A percentile compares a stretch with the other conserved stretches of the same genome.
phyloP scores from a whole-genome alignment of 2,329 filamentous ascomycete species.

The Lasiodiplodia sp. region DNA sequence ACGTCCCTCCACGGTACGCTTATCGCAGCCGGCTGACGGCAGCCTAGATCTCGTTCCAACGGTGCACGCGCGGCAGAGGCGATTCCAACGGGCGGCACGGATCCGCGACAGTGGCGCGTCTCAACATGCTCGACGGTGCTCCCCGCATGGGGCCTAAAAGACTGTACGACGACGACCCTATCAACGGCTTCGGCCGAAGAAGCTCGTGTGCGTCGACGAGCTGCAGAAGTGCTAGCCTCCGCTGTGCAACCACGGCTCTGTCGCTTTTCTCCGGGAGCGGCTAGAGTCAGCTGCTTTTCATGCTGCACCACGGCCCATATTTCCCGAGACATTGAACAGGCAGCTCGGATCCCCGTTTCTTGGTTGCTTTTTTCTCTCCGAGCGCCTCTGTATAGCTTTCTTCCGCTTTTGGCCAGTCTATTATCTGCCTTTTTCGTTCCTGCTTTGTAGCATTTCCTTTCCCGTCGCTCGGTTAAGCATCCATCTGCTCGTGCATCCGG shows the following conservation, averaged over 20 bases:
- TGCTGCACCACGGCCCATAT: constrained; percentile 17
- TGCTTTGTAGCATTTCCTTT: neutral
- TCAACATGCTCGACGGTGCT: neutral
- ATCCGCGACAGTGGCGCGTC: too few relatives aligned
- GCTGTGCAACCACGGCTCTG: neutral
- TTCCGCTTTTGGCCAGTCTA: neutral
- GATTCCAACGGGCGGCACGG: neutral
- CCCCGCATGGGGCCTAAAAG: neutral
- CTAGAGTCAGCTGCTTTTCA: constrained; percentile 10
- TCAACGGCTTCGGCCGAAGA: constrained; percentile 18
- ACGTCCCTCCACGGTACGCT: neutral
- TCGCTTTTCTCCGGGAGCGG: neutral
- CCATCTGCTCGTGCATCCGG: neutral
- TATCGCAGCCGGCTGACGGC: neutral
- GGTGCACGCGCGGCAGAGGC: neutral
- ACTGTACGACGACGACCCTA: too few relatives aligned
- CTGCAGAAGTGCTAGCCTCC: neutral
- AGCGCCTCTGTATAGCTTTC: neutral
- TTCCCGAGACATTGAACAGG: constrained; percentile 1
- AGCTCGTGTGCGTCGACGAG: neutral
- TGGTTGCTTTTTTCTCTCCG: constrained; percentile 3
- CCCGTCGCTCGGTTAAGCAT: neutral
- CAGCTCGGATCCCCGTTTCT: neutral
- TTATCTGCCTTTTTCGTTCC: neutral
- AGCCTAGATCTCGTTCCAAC: neutral